Evolutionary conservation across 768 basidiomycete genomes (phyloP).

Genomic region (Naganishia kalamii): DNA sequence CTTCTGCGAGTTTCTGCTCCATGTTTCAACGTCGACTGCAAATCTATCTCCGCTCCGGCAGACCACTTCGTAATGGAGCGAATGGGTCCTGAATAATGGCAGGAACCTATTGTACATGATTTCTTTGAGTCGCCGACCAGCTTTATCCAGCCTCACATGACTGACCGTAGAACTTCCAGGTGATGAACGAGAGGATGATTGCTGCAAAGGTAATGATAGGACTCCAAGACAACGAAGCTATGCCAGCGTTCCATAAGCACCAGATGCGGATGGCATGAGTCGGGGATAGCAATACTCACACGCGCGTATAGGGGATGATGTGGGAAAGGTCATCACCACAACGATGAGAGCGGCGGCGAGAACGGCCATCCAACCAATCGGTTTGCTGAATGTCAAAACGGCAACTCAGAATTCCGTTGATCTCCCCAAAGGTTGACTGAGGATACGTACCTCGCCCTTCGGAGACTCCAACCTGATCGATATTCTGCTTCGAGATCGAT

Average conservation of each 20-base stretch:
- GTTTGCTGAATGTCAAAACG: constrained; percentile 27
- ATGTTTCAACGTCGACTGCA: constrained; percentile 37
- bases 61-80: constrained; percentile 47
- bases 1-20: neutral
- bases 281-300: constrained; percentile 24
- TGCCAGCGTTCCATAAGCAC: neutral
- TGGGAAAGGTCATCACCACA: constrained; percentile 42
- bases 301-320: constrained; percentile 38
- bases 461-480: constrained; percentile 46
- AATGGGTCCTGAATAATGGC: constrained; percentile 49
- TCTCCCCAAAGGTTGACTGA: neutral
- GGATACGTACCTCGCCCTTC: constrained; percentile 35
- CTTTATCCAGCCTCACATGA: neutral
- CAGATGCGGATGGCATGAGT: neutral
- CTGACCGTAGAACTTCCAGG: constrained; percentile 48
- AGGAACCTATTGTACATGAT: constrained; percentile 22
- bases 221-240: constrained; percentile 44
- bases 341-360: constrained; percentile 36
- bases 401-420: neutral
- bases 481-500: constrained; percentile 44
- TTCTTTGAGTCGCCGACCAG: neutral
- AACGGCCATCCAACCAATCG: constrained; percentile 29
- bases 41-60: constrained; percentile 48
- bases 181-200: constrained; percentile 34
- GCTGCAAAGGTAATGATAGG: constrained; percentile 43